phyloP scores from a whole-genome alignment of 768 basidiomycete species.

The Trametes coccinea region DNA sequence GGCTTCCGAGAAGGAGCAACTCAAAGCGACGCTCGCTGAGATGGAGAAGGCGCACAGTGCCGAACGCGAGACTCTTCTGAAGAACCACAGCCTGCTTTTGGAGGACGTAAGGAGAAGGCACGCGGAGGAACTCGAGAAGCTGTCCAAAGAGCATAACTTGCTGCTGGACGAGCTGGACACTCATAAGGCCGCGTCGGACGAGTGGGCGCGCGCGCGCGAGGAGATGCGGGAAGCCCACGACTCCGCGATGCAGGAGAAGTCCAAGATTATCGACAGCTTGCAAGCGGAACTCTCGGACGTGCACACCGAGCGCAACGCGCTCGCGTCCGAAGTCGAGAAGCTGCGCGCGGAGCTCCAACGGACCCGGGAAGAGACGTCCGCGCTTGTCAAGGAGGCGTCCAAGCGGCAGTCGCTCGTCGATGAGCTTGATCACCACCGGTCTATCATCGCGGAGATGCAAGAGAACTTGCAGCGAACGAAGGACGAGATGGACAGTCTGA shows the following conservation, averaged over 20 bases:
- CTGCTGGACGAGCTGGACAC: conserved; percentile 56
- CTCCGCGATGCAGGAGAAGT: conserved; percentile 51
- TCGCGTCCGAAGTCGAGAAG: conserved; percentile 43
- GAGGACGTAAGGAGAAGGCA: conserved; percentile 23
- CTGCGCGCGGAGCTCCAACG: conserved; percentile 61
- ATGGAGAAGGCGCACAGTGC: conserved; percentile 49
- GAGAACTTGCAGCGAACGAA: conserved; percentile 75
- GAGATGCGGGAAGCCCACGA: conserved; percentile 37
- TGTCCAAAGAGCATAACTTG: conserved; percentile 38
- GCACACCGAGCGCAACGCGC: conserved; percentile 43
- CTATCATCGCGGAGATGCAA: conserved; percentile 73
- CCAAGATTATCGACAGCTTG: conserved; percentile 44
- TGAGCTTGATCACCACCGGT: conserved; percentile 79
- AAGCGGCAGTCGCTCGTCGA: conserved; percentile 71
- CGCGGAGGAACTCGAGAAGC: conserved; percentile 37
- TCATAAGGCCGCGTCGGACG: conserved; percentile 48
- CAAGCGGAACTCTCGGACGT: conserved; percentile 49
- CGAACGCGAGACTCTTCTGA: conserved; percentile 44
- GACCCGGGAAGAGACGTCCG: conserved; percentile 58
- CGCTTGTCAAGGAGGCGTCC: conserved; percentile 69
- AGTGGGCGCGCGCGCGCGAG: conserved; percentile 37
- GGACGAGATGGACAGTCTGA: conserved; percentile 79
- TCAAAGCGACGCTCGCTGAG: conserved; percentile 42
- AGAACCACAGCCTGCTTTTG: conserved; percentile 36
- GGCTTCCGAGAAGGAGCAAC: conserved; percentile 48